These are phyloP conservation scores for Malus orientalis DNA, from an alignment of 306 rosid species.

Conservation along the genomic window DNA sequence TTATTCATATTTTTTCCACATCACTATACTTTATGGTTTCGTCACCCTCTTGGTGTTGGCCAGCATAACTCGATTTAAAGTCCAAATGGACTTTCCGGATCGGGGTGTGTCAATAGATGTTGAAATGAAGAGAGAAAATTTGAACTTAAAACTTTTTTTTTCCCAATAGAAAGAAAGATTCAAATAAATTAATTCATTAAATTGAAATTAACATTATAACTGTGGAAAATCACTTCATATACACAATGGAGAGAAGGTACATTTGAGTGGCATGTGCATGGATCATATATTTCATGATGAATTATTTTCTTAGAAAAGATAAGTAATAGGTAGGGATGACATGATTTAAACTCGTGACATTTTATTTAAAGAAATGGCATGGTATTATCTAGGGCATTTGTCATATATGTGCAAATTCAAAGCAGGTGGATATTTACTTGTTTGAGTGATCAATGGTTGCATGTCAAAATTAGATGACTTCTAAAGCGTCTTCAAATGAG, in stretches of 20 bases:
- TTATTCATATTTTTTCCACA: too few species aligned
- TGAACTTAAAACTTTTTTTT: too few species aligned
- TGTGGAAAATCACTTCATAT: background rate
- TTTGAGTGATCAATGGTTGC: background rate
- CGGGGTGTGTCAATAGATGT: too few species aligned
- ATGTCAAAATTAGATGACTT: background rate
- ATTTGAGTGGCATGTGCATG: background rate
- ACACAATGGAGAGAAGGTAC: background rate
- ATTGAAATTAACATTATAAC: background rate
- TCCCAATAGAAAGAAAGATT: too few species aligned
- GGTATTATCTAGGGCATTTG: background rate
- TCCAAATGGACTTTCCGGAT: too few species aligned
- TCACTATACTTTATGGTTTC: too few species aligned
- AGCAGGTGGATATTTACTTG: background rate
- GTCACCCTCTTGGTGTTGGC: too few species aligned
- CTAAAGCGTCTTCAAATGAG: background rate
- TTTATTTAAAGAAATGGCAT: too few species aligned
- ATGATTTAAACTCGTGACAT: background rate
- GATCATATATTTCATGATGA: background rate
- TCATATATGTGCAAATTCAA: background rate
- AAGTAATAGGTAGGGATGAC: background rate
- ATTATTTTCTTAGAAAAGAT: too few species aligned
- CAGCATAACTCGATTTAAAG: too few species aligned
- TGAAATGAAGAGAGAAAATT: too few species aligned
- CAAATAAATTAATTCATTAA: too few species aligned